These are phyloP conservation scores for Rhamnella rubrinervis DNA, from an alignment of 331 rosid species.

Conservation along the genomic window DNA sequence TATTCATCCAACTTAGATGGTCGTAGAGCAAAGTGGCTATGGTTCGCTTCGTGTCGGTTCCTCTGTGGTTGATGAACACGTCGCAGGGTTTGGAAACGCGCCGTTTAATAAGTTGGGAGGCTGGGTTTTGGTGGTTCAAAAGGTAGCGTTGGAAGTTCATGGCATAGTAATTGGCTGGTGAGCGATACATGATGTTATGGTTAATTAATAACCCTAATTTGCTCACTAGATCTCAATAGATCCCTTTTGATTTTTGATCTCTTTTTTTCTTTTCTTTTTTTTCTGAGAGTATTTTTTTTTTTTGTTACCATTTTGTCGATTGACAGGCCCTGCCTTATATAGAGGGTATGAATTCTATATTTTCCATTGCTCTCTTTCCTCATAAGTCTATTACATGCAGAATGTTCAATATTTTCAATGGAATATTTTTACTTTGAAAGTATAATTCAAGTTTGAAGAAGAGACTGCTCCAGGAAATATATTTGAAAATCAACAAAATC, in stretches of 20 bases:
- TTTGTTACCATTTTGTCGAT: no score
- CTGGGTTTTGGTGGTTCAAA: constrained; percentile 26
- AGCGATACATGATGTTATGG: constrained; percentile 33
- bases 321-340: not conserved
- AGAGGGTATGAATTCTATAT: not conserved
- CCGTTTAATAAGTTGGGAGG: constrained; percentile 20
- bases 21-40: constrained; percentile 68
- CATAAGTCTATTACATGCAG: not conserved
- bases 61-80: constrained; percentile 78
- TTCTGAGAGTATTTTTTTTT: not conserved
- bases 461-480: constrained; percentile 5
- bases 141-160: constrained; percentile 24
- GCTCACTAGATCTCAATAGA: not conserved
- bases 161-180: constrained; percentile 19
- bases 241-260: not conserved
- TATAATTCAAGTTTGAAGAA: constrained; percentile 26
- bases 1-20: constrained; percentile 36
- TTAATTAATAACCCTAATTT: not conserved
- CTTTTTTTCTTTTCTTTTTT: not conserved
- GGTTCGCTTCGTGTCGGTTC: constrained; percentile 70
- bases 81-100: constrained; percentile 50
- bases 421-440: constrained; percentile 15
- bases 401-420: constrained; percentile 17
- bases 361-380: no score
- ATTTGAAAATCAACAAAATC: constrained; percentile 26